These are phyloP conservation scores for Chlorella sp. DNA, from an alignment of 139 green algal genomes.

Conservation along the genomic window DNA sequence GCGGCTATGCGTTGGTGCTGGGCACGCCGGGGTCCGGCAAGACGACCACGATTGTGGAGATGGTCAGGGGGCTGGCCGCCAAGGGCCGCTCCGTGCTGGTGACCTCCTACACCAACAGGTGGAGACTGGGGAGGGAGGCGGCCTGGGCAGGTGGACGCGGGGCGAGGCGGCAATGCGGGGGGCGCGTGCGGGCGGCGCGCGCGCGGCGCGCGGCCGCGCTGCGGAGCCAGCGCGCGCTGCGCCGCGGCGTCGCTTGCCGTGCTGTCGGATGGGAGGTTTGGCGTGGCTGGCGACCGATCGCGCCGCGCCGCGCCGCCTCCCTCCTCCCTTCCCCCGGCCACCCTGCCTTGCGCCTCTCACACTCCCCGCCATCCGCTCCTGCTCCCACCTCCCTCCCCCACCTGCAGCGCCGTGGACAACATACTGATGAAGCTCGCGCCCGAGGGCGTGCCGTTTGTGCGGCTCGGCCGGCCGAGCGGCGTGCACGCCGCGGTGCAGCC, in stretches of 20 bases:
- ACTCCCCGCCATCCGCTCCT: background rate
- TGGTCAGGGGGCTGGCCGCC: constrained; percentile 54
- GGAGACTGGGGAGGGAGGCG: background rate
- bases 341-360: too few species aligned
- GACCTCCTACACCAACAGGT: constrained; percentile 94
- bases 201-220: too few species aligned
- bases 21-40: constrained; percentile 89
- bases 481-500: constrained; percentile 61
- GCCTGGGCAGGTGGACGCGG: background rate
- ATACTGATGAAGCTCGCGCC: constrained; percentile 82
- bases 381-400: background rate
- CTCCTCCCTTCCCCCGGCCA: too few species aligned
- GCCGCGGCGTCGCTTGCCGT: too few species aligned
- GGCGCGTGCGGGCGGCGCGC: too few species aligned
- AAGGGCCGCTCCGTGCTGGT: constrained; percentile 76
- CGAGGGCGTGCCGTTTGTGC: constrained; percentile 62
- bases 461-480: constrained; percentile 61
- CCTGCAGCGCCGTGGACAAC: constrained; percentile 89
- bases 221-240: too few species aligned
- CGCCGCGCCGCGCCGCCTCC: too few species aligned
- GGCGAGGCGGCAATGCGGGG: too few species aligned
- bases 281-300: too few species aligned
- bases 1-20: constrained; percentile 86
- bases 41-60: constrained; percentile 69
- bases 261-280: too few species aligned